phyloP scores from a whole-genome alignment of 2,329 filamentous ascomycete species.

The Tolypocladium guangdongense region DNA sequence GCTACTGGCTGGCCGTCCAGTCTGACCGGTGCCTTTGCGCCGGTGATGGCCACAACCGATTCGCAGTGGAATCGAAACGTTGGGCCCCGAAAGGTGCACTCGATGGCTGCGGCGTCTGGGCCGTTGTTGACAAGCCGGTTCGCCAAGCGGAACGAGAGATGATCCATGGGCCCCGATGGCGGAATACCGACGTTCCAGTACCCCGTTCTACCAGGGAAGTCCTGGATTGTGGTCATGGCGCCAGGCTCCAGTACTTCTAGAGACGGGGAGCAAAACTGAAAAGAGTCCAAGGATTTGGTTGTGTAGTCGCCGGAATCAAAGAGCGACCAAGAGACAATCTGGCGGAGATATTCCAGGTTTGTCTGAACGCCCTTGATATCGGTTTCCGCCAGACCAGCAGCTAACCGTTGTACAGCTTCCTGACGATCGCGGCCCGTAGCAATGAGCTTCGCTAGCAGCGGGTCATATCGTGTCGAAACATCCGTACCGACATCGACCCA shows the following conservation, averaged over 20 bases:
- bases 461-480: slow-evolving; percentile 65
- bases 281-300: slow-evolving; percentile 22
- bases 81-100: slow-evolving; percentile 23
- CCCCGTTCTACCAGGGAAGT: slow-evolving; percentile 26
- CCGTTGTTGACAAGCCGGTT: slow-evolving; percentile 25
- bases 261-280: slow-evolving; percentile 14
- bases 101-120: slow-evolving; percentile 17
- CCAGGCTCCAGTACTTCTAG: slow-evolving; percentile 27
- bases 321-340: slow-evolving; percentile 15
- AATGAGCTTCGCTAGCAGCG: slow-evolving; percentile 67
- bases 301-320: slow-evolving; percentile 18
- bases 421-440: slow-evolving; percentile 48
- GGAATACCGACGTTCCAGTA: slow-evolving; percentile 29
- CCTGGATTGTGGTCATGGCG: slow-evolving; percentile 26
- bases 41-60: slow-evolving; percentile 20
- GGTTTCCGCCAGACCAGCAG: slow-evolving; percentile 43
- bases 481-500: slow-evolving; percentile 59
- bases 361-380: slow-evolving; percentile 20
- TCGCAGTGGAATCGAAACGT: slow-evolving; percentile 21
- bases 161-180: slow-evolving; percentile 29
- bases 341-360: slow-evolving; percentile 21
- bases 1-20: slow-evolving; percentile 12
- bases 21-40: slow-evolving; percentile 14
- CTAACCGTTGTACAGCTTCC: slow-evolving; percentile 53
- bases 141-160: slow-evolving; percentile 20